Conservation (phyloP, 2,329 filamentous ascomycete species). For the Diaporthe sp. region DNA sequence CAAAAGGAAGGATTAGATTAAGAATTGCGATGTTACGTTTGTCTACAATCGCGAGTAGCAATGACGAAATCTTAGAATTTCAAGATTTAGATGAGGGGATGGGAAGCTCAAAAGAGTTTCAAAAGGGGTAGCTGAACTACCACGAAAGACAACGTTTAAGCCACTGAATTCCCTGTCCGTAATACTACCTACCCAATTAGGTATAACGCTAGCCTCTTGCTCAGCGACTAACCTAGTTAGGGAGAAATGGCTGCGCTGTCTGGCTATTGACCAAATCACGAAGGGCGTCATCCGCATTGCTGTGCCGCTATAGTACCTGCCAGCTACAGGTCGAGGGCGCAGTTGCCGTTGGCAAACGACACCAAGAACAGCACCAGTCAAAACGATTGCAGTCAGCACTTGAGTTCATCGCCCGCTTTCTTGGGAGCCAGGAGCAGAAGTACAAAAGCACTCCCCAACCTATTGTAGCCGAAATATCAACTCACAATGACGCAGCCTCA, state of each 20-base stretch:
- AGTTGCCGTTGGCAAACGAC: background rate
- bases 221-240: conserved; percentile 2
- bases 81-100: background rate
- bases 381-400: background rate
- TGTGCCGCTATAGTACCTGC: too few relatives aligned
- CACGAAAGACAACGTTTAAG: background rate
- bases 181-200: background rate
- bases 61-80: background rate
- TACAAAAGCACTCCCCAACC: background rate
- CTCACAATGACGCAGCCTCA: background rate
- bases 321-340: background rate
- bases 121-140: background rate
- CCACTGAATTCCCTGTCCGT: background rate
- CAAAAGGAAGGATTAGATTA: too few relatives aligned
- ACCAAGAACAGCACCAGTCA: background rate
- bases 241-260: background rate
- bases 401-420: background rate
- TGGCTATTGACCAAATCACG: background rate
- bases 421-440: too few relatives aligned
- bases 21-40: background rate
- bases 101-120: too few relatives aligned
- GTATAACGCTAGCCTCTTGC: background rate
- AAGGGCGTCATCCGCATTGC: background rate
- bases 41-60: background rate
- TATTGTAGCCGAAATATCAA: background rate